Evolutionary conservation across 2,329 filamentous ascomycete species (phyloP).

Genomic region (Tolypocladium guangdongense): DNA sequence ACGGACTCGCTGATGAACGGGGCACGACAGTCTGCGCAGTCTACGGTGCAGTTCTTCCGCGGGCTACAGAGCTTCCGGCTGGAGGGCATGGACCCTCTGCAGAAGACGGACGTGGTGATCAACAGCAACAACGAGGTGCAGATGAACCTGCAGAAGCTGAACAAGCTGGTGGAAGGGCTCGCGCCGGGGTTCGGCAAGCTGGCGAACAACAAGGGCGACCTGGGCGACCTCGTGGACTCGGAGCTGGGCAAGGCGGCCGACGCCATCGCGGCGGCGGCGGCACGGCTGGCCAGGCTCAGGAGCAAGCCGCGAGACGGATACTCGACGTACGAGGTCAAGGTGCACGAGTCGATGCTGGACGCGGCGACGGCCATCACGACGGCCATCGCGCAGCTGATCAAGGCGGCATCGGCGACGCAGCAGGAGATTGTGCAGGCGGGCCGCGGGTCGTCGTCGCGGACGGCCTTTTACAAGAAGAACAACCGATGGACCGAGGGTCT

Average conservation of each 20-base stretch:
- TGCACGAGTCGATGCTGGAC: slow-evolving; percentile 90
- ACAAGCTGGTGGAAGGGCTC: slow-evolving; percentile 85
- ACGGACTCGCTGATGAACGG: slow-evolving; percentile 73
- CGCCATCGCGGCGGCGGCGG: slow-evolving; percentile 85
- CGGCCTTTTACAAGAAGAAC: slow-evolving; percentile 99
- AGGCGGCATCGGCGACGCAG: slow-evolving; percentile 84
- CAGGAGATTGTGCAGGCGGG: slow-evolving; percentile 95
- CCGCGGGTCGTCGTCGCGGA: slow-evolving; percentile 73
- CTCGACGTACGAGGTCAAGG: slow-evolving; percentile 90
- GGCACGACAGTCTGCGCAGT: slow-evolving; percentile 72
- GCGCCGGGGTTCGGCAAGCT: slow-evolving; percentile 81
- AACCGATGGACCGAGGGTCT: slow-evolving; percentile 98
- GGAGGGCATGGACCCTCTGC: slow-evolving; percentile 77
- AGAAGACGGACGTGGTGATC: slow-evolving; percentile 95
- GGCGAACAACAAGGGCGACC: slow-evolving; percentile 65
- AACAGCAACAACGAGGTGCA: slow-evolving; percentile 96
- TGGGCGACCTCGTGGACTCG: slow-evolving; percentile 85
- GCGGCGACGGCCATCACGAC: slow-evolving; percentile 88
- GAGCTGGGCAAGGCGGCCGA: slow-evolving; percentile 91
- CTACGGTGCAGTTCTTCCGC: slow-evolving; percentile 91
- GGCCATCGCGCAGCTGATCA: slow-evolving; percentile 88
- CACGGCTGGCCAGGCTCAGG: slow-evolving; percentile 80
- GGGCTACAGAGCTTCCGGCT: slow-evolving; percentile 87
- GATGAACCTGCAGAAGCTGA: slow-evolving; percentile 84
- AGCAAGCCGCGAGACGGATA: slow-evolving; percentile 95